phyloP scores from a whole-genome alignment of 2,329 filamentous ascomycete genomes.

The Chaetomium strumarium region DNA sequence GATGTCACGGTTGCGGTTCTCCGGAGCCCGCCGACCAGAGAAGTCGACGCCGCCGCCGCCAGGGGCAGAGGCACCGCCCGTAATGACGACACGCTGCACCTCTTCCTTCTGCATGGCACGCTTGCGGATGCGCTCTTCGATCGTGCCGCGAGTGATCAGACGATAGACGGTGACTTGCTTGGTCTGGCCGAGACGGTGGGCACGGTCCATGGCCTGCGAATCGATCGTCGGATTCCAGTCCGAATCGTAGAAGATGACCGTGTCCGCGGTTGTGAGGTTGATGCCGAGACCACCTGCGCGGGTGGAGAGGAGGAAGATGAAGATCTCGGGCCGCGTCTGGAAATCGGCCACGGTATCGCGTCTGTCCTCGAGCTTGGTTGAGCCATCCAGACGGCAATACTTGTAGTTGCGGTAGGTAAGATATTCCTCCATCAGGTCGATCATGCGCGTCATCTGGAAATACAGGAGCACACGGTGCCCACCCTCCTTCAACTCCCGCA shows the following conservation, averaged over 20 bases:
- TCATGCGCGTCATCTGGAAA: slow-evolving; percentile 99
- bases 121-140: slow-evolving; percentile 97
- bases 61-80: slow-evolving; percentile 57
- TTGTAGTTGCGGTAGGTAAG: slow-evolving; percentile 98
- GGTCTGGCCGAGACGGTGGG: slow-evolving; percentile 94
- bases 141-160: slow-evolving; percentile 91
- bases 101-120: slow-evolving; percentile 97
- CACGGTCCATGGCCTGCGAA: slow-evolving; percentile 97
- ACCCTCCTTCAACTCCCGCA: slow-evolving; percentile 84
- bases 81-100: slow-evolving; percentile 94
- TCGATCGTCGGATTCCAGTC: slow-evolving; percentile 99
- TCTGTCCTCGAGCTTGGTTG: slow-evolving; percentile 93
- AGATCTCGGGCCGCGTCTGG: slow-evolving; percentile 90
- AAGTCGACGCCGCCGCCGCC: slow-evolving; percentile 79
- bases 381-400: slow-evolving; percentile 93
- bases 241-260: slow-evolving; percentile 98
- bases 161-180: slow-evolving; percentile 95
- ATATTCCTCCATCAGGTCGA: slow-evolving; percentile 98
- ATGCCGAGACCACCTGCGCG: slow-evolving; percentile 97
- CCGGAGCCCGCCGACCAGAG: slow-evolving; percentile 78
- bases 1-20: slow-evolving; percentile 96
- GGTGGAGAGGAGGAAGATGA: slow-evolving; percentile 93
- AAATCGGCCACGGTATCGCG: slow-evolving; percentile 95
- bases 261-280: slow-evolving; percentile 93
- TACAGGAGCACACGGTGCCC: slow-evolving; percentile 92